Evolutionary conservation across 192 early-diverging fungal species (phyloP).

Genomic region (Pecoramyces ruminantium): DNA sequence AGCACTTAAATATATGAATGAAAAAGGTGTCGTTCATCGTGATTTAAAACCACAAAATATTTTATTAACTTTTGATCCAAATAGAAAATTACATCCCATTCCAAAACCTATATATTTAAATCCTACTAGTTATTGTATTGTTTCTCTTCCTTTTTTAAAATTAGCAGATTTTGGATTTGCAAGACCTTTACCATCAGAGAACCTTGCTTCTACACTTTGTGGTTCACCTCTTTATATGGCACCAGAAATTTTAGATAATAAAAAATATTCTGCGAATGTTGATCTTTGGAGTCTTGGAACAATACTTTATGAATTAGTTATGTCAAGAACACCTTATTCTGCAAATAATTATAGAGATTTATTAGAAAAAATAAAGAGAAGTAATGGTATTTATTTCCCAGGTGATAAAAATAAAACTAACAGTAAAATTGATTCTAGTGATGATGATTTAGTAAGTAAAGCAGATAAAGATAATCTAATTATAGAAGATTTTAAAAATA

Average conservation of each 20-base stretch:
- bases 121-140: conserved; percentile 24
- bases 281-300: conserved; percentile 95
- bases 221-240: conserved; percentile 95
- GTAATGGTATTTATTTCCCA: conserved; percentile 75
- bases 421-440: too few species aligned
- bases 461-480: too few species aligned
- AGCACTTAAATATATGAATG: conserved; percentile 75
- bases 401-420: conserved; percentile 34
- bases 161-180: conserved; percentile 98
- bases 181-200: conserved; percentile 61
- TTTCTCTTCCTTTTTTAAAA: conserved; percentile 63
- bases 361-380: conserved; percentile 70
- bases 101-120: conserved; percentile 67
- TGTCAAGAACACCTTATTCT: conserved; percentile 76
- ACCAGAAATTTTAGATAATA: conserved; percentile 71
- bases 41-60: conserved; percentile 85
- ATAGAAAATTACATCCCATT: not conserved
- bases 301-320: conserved; percentile 85
- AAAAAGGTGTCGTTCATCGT: conserved; percentile 77
- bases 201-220: conserved; percentile 64
- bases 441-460: too few species aligned
- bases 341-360: conserved; percentile 89
- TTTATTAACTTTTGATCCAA: not conserved
- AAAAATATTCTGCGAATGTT: conserved; percentile 86
- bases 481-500: too few species aligned